Base-by-base conservation (phyloP, 2,329 filamentous ascomycete species). In the Drechslerella dactyloides region DNA sequence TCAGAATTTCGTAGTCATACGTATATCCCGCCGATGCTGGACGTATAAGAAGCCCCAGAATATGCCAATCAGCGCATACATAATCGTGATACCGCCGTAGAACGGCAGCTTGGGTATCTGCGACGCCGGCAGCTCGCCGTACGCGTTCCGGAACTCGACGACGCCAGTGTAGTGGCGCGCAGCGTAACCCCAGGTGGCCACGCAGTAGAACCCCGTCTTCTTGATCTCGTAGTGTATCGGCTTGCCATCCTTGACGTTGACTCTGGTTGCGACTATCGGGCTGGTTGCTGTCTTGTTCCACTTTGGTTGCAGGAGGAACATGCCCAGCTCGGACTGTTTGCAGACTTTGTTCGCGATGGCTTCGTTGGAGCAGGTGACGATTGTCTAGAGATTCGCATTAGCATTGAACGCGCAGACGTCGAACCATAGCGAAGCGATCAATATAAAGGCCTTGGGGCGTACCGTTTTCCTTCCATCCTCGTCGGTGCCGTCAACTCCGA, bases 31-130 rank as follows among this genome's bases (percentile, higher is more conserved):
- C 69, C 93, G 86, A 79, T 99, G 91, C 80, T 97, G 92, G 77
- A 93, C 93, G 81, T 99, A 97, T 21, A 97, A 84, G 80, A 97
- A 96, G 8, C 86, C 91, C 94, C 94, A 99, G 80, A 92, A 93
- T 11, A 87, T 85, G 75, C 87, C 88, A 75, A 97, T 86, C 19
- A 97, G 85, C 55, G 92, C 92, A 80, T 99, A 99, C 33, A 96
- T 86, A 74, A 99, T 93, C 0, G 93, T 93, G 75, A 97, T 87
- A 65, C 90, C 93, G 52, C 93, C 94, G 78, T 99, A 99, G 79
- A 99, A 99, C 1, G 94, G 93, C 68, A 99, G 84, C 80, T 99
- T 99, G 19, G 96, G 90, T 75, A 99, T 97, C 80, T 99, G 93
- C 1, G 92, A 92, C 6, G 92, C 94, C 3, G 93, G 90, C 63